phyloP scores from a whole-genome alignment of 768 basidiomycete genomes.

The Lentinula raphanica region DNA sequence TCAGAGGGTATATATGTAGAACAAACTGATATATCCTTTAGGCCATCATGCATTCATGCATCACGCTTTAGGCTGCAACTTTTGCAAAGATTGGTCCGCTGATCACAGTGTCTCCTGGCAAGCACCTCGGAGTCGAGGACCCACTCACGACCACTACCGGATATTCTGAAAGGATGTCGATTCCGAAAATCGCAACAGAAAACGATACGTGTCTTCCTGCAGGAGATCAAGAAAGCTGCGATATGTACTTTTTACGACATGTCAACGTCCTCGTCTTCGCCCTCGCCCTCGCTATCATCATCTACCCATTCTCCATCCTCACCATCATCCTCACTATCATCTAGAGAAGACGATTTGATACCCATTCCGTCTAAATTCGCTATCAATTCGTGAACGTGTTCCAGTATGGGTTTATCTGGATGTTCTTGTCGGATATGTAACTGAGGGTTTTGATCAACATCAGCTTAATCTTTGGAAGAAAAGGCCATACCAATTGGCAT shows the following conservation, averaged over 20 bases:
- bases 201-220: too few relatives aligned
- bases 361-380: conserved; percentile 61
- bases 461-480: conserved; percentile 1
- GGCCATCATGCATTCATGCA: too few relatives aligned
- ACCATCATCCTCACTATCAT: conserved; percentile 49
- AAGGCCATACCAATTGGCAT: conserved; percentile 62
- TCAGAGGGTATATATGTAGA: too few relatives aligned
- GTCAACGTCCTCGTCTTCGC: conserved; percentile 55
- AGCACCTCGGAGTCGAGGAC: too few relatives aligned
- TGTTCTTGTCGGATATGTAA: conserved; percentile 68
- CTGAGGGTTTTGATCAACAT: conserved; percentile 29
- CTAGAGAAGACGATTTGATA: conserved; percentile 53
- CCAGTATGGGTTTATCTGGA: conserved; percentile 69
- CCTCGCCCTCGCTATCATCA: conserved; percentile 56
- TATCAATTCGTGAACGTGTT: conserved; percentile 73
- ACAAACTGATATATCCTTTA: too few relatives aligned
- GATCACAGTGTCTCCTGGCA: too few relatives aligned
- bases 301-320: conserved; percentile 39
- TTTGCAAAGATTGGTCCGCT: too few relatives aligned
- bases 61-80: too few relatives aligned
- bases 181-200: too few relatives aligned
- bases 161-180: too few relatives aligned
- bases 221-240: too few relatives aligned
- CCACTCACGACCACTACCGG: too few relatives aligned
- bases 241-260: conserved; percentile 48